Percentiles rank a stretch among this genome's conserved stretches.
phyloP scores from a whole-genome alignment of 352 stramenopile species.

The Phytophthora colocasiae region DNA sequence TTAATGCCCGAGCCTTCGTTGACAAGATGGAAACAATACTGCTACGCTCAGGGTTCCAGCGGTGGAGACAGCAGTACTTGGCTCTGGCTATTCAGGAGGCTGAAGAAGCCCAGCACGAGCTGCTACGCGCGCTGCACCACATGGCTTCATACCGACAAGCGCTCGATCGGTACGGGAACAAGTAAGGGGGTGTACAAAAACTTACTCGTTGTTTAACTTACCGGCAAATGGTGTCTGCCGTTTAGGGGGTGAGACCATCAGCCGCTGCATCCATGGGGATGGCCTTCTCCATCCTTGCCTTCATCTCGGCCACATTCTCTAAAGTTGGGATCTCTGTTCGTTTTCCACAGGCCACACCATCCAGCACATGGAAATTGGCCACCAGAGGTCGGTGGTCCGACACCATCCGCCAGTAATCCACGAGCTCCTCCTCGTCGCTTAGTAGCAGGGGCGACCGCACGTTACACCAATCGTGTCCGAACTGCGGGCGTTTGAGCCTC shows the following conservation, averaged over 20 bases:
- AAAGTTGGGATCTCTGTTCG: slow-evolving; percentile 12
- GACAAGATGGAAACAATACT: slow-evolving; percentile 30
- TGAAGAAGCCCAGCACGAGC: slow-evolving; percentile 48
- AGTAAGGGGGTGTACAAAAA: slow-evolving; percentile 28
- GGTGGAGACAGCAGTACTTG: slow-evolving; percentile 66
- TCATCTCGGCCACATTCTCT: slow-evolving; percentile 37
- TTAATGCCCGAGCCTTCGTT: slow-evolving; percentile 33
- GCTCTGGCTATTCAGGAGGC: slow-evolving; percentile 47
- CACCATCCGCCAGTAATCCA: slow-evolving; percentile 88
- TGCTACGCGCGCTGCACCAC: slow-evolving; percentile 51
- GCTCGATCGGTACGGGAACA: slow-evolving; percentile 36
- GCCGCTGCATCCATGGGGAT: slow-evolving; percentile 31
- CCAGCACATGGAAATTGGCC: slow-evolving; percentile 62
- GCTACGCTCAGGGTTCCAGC: slow-evolving; percentile 40
- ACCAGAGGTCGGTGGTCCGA: slow-evolving; percentile 81
- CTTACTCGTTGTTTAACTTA: slow-evolving; percentile 38
- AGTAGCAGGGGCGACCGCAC: slow-evolving; percentile 54
- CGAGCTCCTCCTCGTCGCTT: slow-evolving; percentile 61
- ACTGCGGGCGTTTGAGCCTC: slow-evolving; percentile 79
- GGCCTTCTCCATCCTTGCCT: slow-evolving; percentile 19
- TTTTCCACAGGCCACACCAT: slow-evolving; percentile 14
- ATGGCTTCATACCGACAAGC: slow-evolving; percentile 47
- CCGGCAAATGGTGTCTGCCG: slow-evolving; percentile 19
- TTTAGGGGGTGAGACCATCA: slow-evolving; percentile 37
- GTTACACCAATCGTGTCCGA: slow-evolving; percentile 71